These are phyloP conservation scores for Podosphaera xanthii DNA, from an alignment of 2,329 filamentous ascomycete species.

Conservation along the genomic window DNA sequence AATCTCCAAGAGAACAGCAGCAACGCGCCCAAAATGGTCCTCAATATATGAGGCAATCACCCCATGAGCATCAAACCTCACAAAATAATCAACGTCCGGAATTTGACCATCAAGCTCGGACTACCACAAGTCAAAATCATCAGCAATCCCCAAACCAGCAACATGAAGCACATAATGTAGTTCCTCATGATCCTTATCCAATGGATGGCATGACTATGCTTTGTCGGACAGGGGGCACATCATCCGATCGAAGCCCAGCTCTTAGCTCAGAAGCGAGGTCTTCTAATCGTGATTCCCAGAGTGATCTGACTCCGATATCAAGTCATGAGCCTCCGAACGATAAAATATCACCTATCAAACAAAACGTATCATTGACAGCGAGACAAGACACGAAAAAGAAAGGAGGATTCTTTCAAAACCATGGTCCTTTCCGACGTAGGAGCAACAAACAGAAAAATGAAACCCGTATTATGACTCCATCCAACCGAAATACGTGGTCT, in stretches of 20 bases:
- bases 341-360: slow-evolving; percentile 52
- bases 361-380: slow-evolving; percentile 26
- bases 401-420: slow-evolving; percentile 79
- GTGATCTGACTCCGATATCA: slow-evolving; percentile 75
- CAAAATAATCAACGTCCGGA: neutral
- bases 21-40: slow-evolving; percentile 4
- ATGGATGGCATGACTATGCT: slow-evolving; percentile 96
- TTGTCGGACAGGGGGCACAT: slow-evolving; percentile 49
- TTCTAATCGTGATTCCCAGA: slow-evolving; percentile 69
- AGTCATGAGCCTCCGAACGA: slow-evolving; percentile 61
- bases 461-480: slow-evolving; percentile 16
- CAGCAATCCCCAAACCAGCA: slow-evolving; percentile 30
- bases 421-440: slow-evolving; percentile 80
- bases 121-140: neutral
- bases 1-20: slow-evolving; percentile 1
- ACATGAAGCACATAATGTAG: slow-evolving; percentile 26
- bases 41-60: neutral
- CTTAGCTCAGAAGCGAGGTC: slow-evolving; percentile 44
- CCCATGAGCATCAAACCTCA: neutral
- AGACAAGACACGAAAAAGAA: slow-evolving; percentile 46
- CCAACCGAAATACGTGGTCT: slow-evolving; percentile 37
- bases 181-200: slow-evolving; percentile 85
- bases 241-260: slow-evolving; percentile 42
- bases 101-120: neutral
- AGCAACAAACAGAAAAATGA: slow-evolving; percentile 57